phyloP scores from a whole-genome alignment of 805 yeast genomes.

The Sugiyamaella boreocaroliniensis region DNA sequence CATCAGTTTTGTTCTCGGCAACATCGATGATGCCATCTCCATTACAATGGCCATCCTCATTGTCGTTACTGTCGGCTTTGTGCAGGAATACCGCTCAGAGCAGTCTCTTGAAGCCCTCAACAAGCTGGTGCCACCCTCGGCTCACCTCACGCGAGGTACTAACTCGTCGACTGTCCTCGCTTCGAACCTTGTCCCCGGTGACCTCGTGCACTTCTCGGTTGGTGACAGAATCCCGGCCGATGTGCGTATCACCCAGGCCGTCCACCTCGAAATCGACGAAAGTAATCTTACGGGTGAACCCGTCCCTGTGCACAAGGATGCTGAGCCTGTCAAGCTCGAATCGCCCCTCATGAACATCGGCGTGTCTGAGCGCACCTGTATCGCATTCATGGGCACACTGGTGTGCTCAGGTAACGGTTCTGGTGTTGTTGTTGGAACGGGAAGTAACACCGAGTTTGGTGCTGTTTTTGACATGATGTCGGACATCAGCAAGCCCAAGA shows the following conservation, averaged over 20 bases:
- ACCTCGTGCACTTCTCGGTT: slow-evolving; percentile 76
- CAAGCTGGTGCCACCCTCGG: slow-evolving; percentile 93
- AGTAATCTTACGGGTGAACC: slow-evolving; percentile 94
- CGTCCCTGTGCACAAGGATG: slow-evolving; percentile 67
- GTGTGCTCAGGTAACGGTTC: slow-evolving; percentile 94
- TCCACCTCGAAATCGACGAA: slow-evolving; percentile 82
- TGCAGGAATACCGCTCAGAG: slow-evolving; percentile 94
- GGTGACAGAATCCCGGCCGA: slow-evolving; percentile 99
- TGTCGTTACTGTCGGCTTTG: slow-evolving; percentile 95
- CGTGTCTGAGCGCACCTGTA: slow-evolving; percentile 61
- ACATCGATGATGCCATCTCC: slow-evolving; percentile 90
- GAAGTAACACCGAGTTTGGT: slow-evolving; percentile 86
- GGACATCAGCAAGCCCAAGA: slow-evolving; percentile 92
- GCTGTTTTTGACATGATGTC: slow-evolving; percentile 93
- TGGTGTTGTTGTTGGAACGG: slow-evolving; percentile 91
- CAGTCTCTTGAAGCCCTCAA: slow-evolving; percentile 89
- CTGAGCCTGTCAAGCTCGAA: slow-evolving; percentile 33
- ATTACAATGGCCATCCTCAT: slow-evolving; percentile 87
- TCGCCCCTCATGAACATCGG: slow-evolving; percentile 35
- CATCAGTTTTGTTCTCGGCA: slow-evolving; percentile 87
- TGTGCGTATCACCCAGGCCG: slow-evolving; percentile 69
- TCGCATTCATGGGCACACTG: slow-evolving; percentile 95
- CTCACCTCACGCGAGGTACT: slow-evolving; percentile 81
- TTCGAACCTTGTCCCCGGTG: slow-evolving; percentile 89
- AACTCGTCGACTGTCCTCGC: slow-evolving; percentile 78